These are phyloP conservation scores for Phytophthora pluvialis DNA, from an alignment of 352 stramenopile genomes.

Conservation along the genomic window DNA sequence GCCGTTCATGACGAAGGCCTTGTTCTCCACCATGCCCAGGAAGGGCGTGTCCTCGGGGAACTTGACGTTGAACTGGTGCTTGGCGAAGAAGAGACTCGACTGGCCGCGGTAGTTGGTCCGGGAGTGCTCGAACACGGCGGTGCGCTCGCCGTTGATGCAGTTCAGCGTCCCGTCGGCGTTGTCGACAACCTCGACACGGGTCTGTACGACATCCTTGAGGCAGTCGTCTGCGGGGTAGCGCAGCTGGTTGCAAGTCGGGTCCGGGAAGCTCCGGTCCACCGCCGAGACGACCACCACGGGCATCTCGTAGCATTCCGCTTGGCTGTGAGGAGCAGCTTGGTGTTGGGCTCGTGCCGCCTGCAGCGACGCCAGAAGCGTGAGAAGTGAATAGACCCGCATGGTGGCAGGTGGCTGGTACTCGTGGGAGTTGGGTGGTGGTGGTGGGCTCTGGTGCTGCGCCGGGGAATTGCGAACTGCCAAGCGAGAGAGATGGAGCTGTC, in stretches of 20 bases:
- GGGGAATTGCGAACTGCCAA: conserved; percentile 32
- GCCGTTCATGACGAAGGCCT: conserved; percentile 77
- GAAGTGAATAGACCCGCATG: conserved; percentile 27
- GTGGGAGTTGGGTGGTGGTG: conserved; percentile 11
- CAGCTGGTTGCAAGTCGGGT: conserved; percentile 72
- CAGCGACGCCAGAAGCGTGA: conserved; percentile 30
- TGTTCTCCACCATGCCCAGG: conserved; percentile 68
- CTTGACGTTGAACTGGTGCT: conserved; percentile 82
- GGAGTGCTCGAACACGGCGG: conserved; percentile 51
- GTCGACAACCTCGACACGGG: conserved; percentile 71
- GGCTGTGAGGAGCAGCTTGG: conserved; percentile 12
- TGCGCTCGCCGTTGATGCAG: conserved; percentile 56
- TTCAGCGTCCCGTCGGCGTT: conserved; percentile 58
- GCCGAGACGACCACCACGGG: conserved; percentile 73
- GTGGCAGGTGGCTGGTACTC: conserved; percentile 2
- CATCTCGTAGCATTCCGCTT: conserved; percentile 68
- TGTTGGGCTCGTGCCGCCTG: conserved; percentile 18
- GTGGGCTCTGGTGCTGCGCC: conserved; percentile 16
- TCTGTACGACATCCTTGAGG: conserved; percentile 60
- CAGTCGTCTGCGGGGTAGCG: conserved; percentile 73
- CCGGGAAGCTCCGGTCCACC: conserved; percentile 60
- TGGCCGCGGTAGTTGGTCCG: conserved; percentile 80
- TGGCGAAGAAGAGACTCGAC: conserved; percentile 76
- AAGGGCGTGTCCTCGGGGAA: conserved; percentile 52
- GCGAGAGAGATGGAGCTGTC: background rate